Conservation (phyloP, 257 asterid species). For the Scutellaria barbata region DNA sequence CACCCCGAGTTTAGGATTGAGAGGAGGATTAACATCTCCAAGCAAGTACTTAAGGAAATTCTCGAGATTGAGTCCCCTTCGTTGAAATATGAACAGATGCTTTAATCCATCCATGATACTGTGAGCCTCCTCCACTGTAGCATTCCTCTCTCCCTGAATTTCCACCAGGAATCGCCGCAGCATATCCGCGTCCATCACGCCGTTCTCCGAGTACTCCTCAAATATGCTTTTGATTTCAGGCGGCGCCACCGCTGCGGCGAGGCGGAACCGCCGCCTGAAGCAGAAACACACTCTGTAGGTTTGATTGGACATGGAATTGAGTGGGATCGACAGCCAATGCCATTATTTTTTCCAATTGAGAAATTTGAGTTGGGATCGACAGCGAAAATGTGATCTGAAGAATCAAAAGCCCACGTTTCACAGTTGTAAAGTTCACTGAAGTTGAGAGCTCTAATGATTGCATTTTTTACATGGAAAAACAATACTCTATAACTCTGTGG, state of each 20-base stretch:
- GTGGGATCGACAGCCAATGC: conserved; percentile 4
- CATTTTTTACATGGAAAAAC: conserved; percentile 18
- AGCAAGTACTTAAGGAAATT: conserved; percentile 62
- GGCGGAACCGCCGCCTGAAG: conserved; percentile 66
- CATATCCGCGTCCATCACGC: conserved; percentile 51
- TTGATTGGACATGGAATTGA: conserved; percentile 58
- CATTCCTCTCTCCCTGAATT: conserved; percentile 61
- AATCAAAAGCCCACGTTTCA: too few species aligned
- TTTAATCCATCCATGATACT: conserved; percentile 51
- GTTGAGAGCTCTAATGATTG: neutral
- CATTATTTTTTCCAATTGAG: neutral
- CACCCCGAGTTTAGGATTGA: conserved; percentile 61
- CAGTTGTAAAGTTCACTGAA: neutral
- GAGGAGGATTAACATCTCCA: conserved; percentile 63
- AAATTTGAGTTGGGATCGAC: conserved; percentile 19
- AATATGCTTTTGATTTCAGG: conserved; percentile 51
- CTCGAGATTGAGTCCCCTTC: conserved; percentile 50
- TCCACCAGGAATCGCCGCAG: conserved; percentile 67
- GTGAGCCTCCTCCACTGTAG: conserved; percentile 63
- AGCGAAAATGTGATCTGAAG: conserved; percentile 31
- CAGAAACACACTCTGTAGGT: conserved; percentile 76
- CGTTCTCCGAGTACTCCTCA: conserved; percentile 53
- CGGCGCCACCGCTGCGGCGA: conserved; percentile 71
- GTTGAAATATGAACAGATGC: conserved; percentile 55
- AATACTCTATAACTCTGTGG: too few species aligned